Percentiles rank a stretch among this genome's conserved stretches.
These are phyloP conservation scores for Backusella macrospora DNA, from an alignment of 192 early-diverging fungal species.

Conservation along the genomic window DNA sequence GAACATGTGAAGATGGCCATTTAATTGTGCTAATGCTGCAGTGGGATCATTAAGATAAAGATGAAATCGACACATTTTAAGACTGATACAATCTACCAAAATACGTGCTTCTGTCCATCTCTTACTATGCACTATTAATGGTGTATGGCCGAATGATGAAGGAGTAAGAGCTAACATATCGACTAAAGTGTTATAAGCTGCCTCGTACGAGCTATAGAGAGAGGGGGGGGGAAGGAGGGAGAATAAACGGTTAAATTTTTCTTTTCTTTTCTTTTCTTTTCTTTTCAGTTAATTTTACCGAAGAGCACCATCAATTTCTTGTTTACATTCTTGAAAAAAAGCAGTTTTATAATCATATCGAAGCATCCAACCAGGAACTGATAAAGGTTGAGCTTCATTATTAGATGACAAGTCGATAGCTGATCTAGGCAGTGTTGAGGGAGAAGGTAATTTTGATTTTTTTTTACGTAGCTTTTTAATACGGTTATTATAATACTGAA, in stretches of 20 bases:
- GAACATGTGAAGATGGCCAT: slow-evolving; percentile 68
- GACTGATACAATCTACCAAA: slow-evolving; percentile 73
- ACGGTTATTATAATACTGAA: slow-evolving; percentile 77
- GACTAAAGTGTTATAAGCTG: slow-evolving; percentile 65
- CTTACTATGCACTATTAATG: slow-evolving; percentile 53
- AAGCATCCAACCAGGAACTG: slow-evolving; percentile 71
- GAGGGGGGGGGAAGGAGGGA: no score
- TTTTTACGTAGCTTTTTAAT: slow-evolving; percentile 76
- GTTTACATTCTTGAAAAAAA: slow-evolving; percentile 63
- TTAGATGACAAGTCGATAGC: slow-evolving; percentile 30
- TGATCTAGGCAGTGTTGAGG: slow-evolving; percentile 35
- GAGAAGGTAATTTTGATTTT: slow-evolving; percentile 59
- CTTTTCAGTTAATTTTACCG: slow-evolving; percentile 41
- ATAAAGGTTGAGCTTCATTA: slow-evolving; percentile 42
- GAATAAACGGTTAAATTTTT: no score
- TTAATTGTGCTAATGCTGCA: slow-evolving; percentile 68
- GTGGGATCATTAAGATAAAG: slow-evolving; percentile 69
- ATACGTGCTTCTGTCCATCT: slow-evolving; percentile 76
- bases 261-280: no score
- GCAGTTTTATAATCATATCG: slow-evolving; percentile 83
- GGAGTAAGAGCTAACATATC: slow-evolving; percentile 66
- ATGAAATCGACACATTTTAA: slow-evolving; percentile 82
- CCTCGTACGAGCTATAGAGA: slow-evolving; percentile 74
- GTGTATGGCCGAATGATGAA: slow-evolving; percentile 41
- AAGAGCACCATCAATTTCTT: slow-evolving; percentile 60